Evolutionary conservation across 2,329 filamentous ascomycete genomes (phyloP).

Genomic region (Leptographium galeiforme): DNA sequence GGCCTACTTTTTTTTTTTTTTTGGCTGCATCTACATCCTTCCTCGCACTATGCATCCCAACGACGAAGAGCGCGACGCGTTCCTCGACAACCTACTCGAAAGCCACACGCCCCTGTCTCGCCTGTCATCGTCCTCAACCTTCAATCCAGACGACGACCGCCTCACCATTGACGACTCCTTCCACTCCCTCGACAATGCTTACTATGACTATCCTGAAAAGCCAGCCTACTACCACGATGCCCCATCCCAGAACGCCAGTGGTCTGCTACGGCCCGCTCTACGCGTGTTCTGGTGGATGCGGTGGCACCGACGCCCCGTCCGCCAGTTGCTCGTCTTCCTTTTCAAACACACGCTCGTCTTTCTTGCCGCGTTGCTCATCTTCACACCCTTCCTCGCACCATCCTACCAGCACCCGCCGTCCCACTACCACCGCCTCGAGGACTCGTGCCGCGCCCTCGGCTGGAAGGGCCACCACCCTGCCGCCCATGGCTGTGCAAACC

Average conservation of each 20-base stretch:
- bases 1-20: no score
- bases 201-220: background rate
- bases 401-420: slow-evolving; percentile 27
- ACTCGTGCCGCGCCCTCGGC: slow-evolving; percentile 17
- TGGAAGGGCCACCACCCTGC: slow-evolving; percentile 6
- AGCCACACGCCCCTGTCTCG: background rate
- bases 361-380: slow-evolving; percentile 29
- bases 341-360: slow-evolving; percentile 26
- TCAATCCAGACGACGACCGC: background rate
- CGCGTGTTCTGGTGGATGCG: background rate
- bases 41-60: background rate
- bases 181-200: background rate
- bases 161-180: background rate
- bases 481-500: slow-evolving; percentile 23
- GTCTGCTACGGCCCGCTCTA: background rate
- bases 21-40: background rate
- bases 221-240: background rate
- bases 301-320: background rate
- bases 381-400: slow-evolving; percentile 22
- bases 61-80: slow-evolving; percentile 3
- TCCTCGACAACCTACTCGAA: background rate
- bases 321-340: background rate
- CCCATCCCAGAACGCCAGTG: background rate
- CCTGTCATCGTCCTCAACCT: background rate
- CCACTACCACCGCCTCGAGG: slow-evolving; percentile 22